These are phyloP conservation scores for Emericellopsis atlantica DNA, from an alignment of 2,329 filamentous ascomycete species.

Conservation along the genomic window DNA sequence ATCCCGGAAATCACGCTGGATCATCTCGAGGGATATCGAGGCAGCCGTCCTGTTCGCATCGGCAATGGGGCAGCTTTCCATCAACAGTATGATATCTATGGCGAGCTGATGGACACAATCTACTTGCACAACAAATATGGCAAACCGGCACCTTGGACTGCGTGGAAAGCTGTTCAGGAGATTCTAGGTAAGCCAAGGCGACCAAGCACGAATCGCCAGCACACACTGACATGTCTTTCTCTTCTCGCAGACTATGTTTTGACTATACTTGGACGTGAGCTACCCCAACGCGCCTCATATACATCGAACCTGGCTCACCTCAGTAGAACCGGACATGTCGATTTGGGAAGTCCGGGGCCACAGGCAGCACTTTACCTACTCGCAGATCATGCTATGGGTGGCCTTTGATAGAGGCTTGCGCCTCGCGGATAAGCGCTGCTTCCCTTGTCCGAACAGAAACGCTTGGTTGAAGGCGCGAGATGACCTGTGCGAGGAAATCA, in stretches of 20 bases:
- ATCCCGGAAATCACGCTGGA: conserved; percentile 57
- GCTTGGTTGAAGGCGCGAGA: conserved; percentile 58
- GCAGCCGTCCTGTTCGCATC: conserved; percentile 60
- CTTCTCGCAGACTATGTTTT: conserved; percentile 48
- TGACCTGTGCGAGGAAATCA: conserved; percentile 59
- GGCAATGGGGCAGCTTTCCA: conserved; percentile 69
- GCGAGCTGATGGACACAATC: conserved; percentile 64
- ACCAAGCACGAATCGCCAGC: not conserved
- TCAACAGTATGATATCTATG: conserved; percentile 69
- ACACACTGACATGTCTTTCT: not conserved
- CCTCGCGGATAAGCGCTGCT: conserved; percentile 60
- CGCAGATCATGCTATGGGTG: conserved; percentile 77
- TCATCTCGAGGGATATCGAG: conserved; percentile 61
- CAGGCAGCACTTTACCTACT: conserved; percentile 69
- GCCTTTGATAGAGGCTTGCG: conserved; percentile 65
- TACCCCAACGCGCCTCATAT: not conserved
- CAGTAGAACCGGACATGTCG: conserved; percentile 57
- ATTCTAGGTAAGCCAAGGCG: conserved; percentile 35
- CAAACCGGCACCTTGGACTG: conserved; percentile 64
- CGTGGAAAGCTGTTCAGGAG: conserved; percentile 58
- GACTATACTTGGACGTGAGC: conserved; percentile 45
- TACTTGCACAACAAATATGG: conserved; percentile 73
- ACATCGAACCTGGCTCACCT: too few species aligned
- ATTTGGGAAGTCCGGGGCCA: conserved; percentile 72
- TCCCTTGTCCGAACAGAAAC: conserved; percentile 58